Conservation (phyloP, 805 yeast genomes). For the Metschnikowia colocasiae region DNA sequence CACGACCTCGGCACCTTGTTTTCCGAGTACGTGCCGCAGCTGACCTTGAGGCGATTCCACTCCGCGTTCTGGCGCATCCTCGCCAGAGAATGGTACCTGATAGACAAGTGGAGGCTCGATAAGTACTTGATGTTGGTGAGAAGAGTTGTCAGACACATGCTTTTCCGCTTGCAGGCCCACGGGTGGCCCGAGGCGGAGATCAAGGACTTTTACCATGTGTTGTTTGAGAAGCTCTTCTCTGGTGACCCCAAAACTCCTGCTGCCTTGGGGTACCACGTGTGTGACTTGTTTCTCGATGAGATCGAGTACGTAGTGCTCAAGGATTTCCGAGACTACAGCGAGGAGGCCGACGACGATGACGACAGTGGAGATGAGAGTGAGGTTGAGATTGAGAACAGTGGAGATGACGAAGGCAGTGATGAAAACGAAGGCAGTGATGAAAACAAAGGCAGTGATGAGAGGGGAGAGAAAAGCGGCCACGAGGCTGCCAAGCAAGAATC, state of each 20-base stretch:
- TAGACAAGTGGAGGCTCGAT: conserved; percentile 86
- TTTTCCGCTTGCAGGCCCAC: conserved; percentile 50
- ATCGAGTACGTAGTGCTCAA: conserved; percentile 62
- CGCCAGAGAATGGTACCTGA: conserved; percentile 73
- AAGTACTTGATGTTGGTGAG: conserved; percentile 81
- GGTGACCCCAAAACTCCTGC: conserved; percentile 60
- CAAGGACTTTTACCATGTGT: conserved; percentile 40
- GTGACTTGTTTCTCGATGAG: conserved; percentile 84
- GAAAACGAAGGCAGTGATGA: conserved; percentile 35
- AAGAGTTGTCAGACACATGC: conserved; percentile 62
- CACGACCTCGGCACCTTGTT: conserved; percentile 60
- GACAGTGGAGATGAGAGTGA: conserved; percentile 6
- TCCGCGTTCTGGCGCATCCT: conserved; percentile 80
- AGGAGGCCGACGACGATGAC: conserved; percentile 37
- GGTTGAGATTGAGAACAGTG: not conserved
- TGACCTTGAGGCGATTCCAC: conserved; percentile 49
- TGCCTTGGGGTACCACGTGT: conserved; percentile 79
- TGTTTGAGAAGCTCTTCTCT: conserved; percentile 47
- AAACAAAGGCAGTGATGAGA: conserved; percentile 23
- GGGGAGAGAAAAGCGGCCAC: not conserved
- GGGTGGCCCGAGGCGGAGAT: conserved; percentile 51
- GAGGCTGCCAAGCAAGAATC: no score
- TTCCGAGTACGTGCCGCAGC: conserved; percentile 39
- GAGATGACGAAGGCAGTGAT: conserved; percentile 11
- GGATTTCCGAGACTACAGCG: conserved; percentile 37